Evolutionary conservation across 75 land plant species (phyloP), one percentile per base, ranked within the genome.

Genomic region (Gnetum montanum): DNA sequence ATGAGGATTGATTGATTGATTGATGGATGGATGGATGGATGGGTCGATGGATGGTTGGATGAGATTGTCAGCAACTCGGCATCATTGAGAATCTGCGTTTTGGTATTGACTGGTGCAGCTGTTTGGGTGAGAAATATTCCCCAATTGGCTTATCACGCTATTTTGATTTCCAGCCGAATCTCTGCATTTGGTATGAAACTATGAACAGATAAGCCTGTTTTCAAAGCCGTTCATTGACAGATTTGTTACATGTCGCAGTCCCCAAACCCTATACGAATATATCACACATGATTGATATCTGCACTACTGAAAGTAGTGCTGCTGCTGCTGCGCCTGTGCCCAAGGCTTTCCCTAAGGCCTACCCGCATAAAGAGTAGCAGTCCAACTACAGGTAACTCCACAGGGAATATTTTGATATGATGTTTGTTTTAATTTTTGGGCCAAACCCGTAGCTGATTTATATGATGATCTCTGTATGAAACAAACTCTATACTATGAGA

Each of bases 231-330:
- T 19, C 37, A 33, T 53, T 53, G 55, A 53, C 37, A 53, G 34
- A 53, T 36, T n/a, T 53, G 55, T 53, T 53, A 33, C 37, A 53
- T 53, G 55, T 53, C 55, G 11, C 34, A 53, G 31, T 53, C 55
- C 11, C 34, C 15, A n/a, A 53, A 53, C 11, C 55, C 31, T 53
- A 25, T 34, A 34, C 34, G 55, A 36, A 20, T 33, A 25, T 34
- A 22, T 53, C 37, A 34, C 37, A 19, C 23, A 22, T 31, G 22
- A 8, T 31, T 22, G 16, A 53, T 26, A 48, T 6, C n/a, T n/a
- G n/a, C n/a, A n/a, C n/a, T n/a, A n/a, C n/a, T n/a, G n/a, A n/a
- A n/a, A n/a, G n/a, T n/a, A n/a, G n/a, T n/a, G n/a, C n/a, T n/a
- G n/a, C n/a, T n/a, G n/a, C n/a, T n/a, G n/a, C n/a, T n/a, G n/a